Conservation (phyloP, 2,329 filamentous ascomycete species). For the Aureobasidium sp. region DNA sequence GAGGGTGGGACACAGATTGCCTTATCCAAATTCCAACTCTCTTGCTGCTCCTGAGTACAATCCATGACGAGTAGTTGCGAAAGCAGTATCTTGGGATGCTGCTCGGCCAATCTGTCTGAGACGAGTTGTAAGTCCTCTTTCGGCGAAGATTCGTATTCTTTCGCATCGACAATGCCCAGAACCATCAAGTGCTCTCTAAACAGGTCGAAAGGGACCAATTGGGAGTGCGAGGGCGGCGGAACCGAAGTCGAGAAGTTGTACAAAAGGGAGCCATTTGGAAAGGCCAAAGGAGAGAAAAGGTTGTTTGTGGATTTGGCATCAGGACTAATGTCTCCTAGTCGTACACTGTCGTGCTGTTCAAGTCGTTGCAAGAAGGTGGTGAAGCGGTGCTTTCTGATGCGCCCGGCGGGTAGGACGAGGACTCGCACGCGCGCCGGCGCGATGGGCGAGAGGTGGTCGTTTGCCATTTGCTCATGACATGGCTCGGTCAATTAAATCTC, state of each 20-base stretch:
- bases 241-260: slow-evolving; percentile 80
- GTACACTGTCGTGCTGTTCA: slow-evolving; percentile 70
- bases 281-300: slow-evolving; percentile 88
- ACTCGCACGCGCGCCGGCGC: slow-evolving; percentile 86
- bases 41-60: slow-evolving; percentile 51
- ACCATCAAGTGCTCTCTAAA: slow-evolving; percentile 79
- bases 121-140: slow-evolving; percentile 24
- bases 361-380: slow-evolving; percentile 70
- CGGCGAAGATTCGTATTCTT: slow-evolving; percentile 51
- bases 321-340: slow-evolving; percentile 77
- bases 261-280: slow-evolving; percentile 76
- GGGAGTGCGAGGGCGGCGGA: slow-evolving; percentile 70
- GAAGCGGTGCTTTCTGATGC: slow-evolving; percentile 77
- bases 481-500: too few species aligned
- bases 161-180: slow-evolving; percentile 76
- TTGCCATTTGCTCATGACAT: slow-evolving; percentile 61
- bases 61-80: slow-evolving; percentile 79
- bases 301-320: slow-evolving; percentile 81
- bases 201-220: slow-evolving; percentile 81
- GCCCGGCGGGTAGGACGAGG: slow-evolving; percentile 77
- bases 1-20: slow-evolving; percentile 63
- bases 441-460: slow-evolving; percentile 83
- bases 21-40: slow-evolving; percentile 52
- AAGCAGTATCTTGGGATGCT: slow-evolving; percentile 67
- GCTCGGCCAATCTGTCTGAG: slow-evolving; percentile 40